These are phyloP conservation scores for Malassezia pachydermatis DNA, from an alignment of 1,284 basidiomycete genomes.

Conservation along the genomic window DNA sequence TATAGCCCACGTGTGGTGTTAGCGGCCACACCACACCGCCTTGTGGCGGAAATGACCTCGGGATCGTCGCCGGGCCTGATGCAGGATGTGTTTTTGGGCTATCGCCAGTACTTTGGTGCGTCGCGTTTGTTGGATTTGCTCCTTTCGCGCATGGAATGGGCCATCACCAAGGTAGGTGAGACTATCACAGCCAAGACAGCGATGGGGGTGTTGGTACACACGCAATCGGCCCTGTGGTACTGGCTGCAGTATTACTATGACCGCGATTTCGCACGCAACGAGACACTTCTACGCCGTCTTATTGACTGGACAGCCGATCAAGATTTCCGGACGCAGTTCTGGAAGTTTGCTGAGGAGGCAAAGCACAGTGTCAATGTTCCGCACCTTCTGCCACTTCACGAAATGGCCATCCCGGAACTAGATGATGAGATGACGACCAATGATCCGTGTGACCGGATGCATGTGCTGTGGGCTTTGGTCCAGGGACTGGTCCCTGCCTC, in stretches of 20 bases:
- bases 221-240: constrained; percentile 8
- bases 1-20: constrained; percentile 5
- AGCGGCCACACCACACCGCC: constrained; percentile 14
- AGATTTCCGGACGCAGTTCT: neutral
- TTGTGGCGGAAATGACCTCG: constrained; percentile 18
- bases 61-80: constrained; percentile 11
- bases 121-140: constrained; percentile 13
- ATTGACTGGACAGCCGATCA: constrained; percentile 8
- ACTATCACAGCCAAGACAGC: neutral
- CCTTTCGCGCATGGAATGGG: constrained; percentile 14
- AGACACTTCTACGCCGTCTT: neutral
- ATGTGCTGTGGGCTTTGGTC: constrained; percentile 4
- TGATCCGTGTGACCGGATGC: constrained; percentile 4
- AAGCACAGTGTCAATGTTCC: neutral
- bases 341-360: neutral
- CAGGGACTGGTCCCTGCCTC: neutral
- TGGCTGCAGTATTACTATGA: constrained; percentile 15
- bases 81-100: constrained; percentile 13
- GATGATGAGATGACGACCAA: constrained; percentile 2
- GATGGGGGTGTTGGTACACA: constrained; percentile 5
- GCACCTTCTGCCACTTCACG: no score
- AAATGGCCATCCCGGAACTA: neutral
- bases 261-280: constrained; percentile 8
- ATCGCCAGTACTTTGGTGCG: constrained; percentile 13
- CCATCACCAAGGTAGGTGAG: constrained; percentile 3